These are phyloP conservation scores for Glycine soja DNA, from an alignment of 306 rosid genomes.

Conservation along the genomic window DNA sequence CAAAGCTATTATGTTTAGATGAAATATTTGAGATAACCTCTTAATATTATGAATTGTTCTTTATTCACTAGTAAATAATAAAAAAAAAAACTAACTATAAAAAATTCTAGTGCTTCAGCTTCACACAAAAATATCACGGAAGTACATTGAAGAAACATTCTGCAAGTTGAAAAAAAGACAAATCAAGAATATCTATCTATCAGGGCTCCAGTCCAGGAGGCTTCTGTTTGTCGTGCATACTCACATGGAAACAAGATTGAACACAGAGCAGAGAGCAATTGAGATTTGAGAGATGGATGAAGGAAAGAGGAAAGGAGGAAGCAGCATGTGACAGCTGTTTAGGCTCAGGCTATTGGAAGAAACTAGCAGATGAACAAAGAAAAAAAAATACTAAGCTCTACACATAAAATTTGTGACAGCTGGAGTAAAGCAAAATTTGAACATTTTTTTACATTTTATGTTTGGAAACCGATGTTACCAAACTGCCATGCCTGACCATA, in stretches of 20 bases:
- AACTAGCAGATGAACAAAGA: too few relatives aligned
- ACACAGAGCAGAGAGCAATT: too few relatives aligned
- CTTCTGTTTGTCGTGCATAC: too few relatives aligned
- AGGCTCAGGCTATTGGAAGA: too few relatives aligned
- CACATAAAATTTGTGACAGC: background rate
- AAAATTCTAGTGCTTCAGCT: background rate
- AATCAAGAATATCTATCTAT: background rate
- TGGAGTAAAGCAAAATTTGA: slow-evolving; percentile 2
- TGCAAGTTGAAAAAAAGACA: background rate
- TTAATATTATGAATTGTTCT: background rate
- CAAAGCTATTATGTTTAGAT: background rate
- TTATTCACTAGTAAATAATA: background rate
- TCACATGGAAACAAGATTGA: too few relatives aligned
- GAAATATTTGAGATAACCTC: background rate
- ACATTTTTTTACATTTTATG: background rate
- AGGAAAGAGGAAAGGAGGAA: too few relatives aligned
- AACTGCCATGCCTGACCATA: background rate
- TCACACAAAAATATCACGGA: background rate
- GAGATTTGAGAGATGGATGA: too few relatives aligned
- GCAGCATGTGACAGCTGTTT: too few relatives aligned
- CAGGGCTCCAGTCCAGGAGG: too few relatives aligned
- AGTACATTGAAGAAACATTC: background rate
- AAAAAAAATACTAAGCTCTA: background rate
- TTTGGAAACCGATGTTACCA: background rate
- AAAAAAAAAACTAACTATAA: background rate